phyloP scores from a whole-genome alignment of 1,139 yeast species.

The Meyerozyma athensensis region DNA sequence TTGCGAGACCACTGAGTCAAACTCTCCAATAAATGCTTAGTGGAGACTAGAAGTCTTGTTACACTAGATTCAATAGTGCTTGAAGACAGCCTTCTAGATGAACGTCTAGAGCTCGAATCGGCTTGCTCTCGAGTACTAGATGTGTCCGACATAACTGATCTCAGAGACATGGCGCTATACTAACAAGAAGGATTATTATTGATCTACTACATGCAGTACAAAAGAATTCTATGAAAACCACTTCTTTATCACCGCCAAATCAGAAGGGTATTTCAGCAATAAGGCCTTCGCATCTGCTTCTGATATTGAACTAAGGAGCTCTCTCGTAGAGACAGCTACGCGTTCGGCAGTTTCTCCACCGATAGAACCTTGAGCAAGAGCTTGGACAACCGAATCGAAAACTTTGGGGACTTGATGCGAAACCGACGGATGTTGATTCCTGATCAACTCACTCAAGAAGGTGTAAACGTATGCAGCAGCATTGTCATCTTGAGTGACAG shows the following conservation, averaged over 20 bases:
- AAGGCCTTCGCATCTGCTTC: conserved; percentile 64
- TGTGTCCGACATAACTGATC: background rate
- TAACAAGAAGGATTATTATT: background rate
- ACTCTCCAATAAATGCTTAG: conserved; percentile 80
- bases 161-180: no score
- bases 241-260: conserved; percentile 57
- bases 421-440: conserved; percentile 62
- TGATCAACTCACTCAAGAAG: conserved; percentile 71
- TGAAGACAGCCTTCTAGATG: conserved; percentile 31
- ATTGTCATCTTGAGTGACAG: conserved; percentile 78
- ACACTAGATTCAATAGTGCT: conserved; percentile 80
- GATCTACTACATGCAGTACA: background rate
- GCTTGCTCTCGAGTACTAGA: background rate
- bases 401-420: conserved; percentile 55
- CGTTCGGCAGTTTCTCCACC: conserved; percentile 66
- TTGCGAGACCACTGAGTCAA: conserved; percentile 89
- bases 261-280: conserved; percentile 59
- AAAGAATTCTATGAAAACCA: conserved; percentile 40
- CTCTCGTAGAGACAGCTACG: conserved; percentile 57
- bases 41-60: conserved; percentile 77
- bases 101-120: background rate
- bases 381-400: conserved; percentile 72
- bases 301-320: conserved; percentile 42
- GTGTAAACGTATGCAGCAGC: conserved; percentile 86
- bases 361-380: conserved; percentile 63